Conservation (phyloP, 768 basidiomycete species). For the Mrakia frigida region DNA sequence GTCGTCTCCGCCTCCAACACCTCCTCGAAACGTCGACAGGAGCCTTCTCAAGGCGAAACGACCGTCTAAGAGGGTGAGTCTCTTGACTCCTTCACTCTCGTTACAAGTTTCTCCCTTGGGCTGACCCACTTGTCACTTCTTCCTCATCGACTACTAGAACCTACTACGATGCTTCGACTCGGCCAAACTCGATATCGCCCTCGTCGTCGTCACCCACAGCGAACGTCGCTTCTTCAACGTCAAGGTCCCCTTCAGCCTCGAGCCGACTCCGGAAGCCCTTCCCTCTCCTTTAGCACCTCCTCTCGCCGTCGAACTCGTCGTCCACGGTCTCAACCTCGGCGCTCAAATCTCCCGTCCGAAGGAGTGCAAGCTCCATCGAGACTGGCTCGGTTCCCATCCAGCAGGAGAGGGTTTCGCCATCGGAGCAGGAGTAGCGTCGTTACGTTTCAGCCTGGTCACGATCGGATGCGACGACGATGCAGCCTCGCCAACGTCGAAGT, state of each 20-base stretch:
- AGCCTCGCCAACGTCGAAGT: background rate
- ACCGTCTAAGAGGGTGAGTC: background rate
- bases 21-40: background rate
- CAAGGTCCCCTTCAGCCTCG: background rate
- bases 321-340: background rate
- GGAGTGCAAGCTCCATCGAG: background rate
- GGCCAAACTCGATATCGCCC: conserved; percentile 12
- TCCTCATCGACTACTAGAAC: background rate
- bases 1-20: background rate
- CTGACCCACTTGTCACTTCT: background rate
- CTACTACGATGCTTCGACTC: background rate
- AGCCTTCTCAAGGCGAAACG: no score
- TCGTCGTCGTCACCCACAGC: conserved; percentile 8
- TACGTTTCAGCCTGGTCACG: conserved; percentile 2
- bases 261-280: background rate
- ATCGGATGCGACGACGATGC: background rate
- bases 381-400: conserved; percentile 7
- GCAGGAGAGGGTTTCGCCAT: background rate
- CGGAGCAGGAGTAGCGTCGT: background rate
- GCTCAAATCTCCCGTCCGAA: background rate
- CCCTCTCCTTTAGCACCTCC: background rate
- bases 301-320: background rate
- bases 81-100: background rate
- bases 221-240: background rate
- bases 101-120: background rate